Conservation (phyloP, 768 basidiomycete genomes). For the Fibroporia radiculosa region DNA sequence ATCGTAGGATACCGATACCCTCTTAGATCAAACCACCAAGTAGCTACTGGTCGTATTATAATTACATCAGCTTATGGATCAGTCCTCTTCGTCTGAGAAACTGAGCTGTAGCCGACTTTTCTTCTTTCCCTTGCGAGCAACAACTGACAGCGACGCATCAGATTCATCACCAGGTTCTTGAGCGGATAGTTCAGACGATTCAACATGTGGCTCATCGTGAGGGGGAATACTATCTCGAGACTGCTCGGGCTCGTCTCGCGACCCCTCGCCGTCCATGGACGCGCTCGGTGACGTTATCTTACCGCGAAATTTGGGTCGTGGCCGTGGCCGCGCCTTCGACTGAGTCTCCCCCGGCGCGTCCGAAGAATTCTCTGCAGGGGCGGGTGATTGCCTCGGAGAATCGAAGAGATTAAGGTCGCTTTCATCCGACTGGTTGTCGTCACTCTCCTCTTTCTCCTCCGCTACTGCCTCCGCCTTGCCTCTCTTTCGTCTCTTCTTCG, state of each 20-base stretch:
- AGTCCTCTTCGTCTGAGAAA: slow-evolving; percentile 7
- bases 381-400: slow-evolving; percentile 10
- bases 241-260: too few relatives aligned
- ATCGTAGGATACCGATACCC: too few relatives aligned
- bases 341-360: slow-evolving; percentile 1
- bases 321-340: slow-evolving; percentile 25
- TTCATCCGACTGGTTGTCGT: slow-evolving; percentile 21
- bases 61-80: too few relatives aligned
- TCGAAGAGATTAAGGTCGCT: slow-evolving; percentile 17
- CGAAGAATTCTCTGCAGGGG: slow-evolving; percentile 12
- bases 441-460: slow-evolving; percentile 23
- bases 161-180: too few relatives aligned
- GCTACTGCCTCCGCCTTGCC: slow-evolving; percentile 13
- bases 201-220: too few relatives aligned
- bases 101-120: slow-evolving; percentile 11
- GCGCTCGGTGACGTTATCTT: too few relatives aligned
- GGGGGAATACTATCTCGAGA: too few relatives aligned
- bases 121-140: slow-evolving; percentile 5
- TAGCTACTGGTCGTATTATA: too few relatives aligned
- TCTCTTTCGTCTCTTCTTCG: slow-evolving; percentile 32
- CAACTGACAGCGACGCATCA: background rate
- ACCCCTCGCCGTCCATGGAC: too few relatives aligned
- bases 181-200: too few relatives aligned
- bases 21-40: too few relatives aligned
- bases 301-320: slow-evolving; percentile 36